Base-by-base conservation (phyloP, 1,284 basidiomycete species). In the Singerocomus rubriflavus region DNA sequence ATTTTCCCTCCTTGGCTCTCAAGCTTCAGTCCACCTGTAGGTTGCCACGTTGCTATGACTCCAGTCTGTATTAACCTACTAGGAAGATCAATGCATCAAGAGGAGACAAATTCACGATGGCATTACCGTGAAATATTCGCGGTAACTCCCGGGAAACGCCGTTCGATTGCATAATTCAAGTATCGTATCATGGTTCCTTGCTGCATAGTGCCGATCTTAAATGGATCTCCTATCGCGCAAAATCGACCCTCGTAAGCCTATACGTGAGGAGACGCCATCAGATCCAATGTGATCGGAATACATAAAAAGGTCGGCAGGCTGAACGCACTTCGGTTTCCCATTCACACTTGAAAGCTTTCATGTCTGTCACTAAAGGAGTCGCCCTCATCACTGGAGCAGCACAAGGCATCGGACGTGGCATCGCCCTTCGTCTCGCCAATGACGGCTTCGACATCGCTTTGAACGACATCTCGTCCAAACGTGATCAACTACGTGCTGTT, bases 361-460 rank as follows among this genome's bases (percentile, higher is more conserved):
- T 51, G 47, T 39, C 40, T 17, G n/a, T 7, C 16, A 9, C 2
- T 27, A 55, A 32, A 30, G 34, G 53, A 0, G 5, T 54, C 4
- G 49, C 54, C 5, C 38, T 54, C 31, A 3, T 54, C 27, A 54
- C 54, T 4, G 50, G 53, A n/a, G 36, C 49, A 1, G 39, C 53
- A 5, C 50, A 57, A 6, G 50, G 55, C 4, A 6, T 57, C 3
- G 38, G 55, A 5, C 35, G 50, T 7, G 3, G 38, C 14, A 53
- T 57, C 27, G 34, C 38, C 5, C 43, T 57, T n/a, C 52, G 41
- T 8, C 54, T 54, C 9, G 50, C 54, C 2, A 36, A 4, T 10
- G 52, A 54, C 32, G 52, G 54, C 1, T 56, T 56, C 30, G 41
- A 56, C 8, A n/a, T 57, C 13, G 50, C 43, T 4, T 12, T 54